phyloP scores from a whole-genome alignment of 2,329 filamentous ascomycete species.

The Ascomycota sp. region DNA sequence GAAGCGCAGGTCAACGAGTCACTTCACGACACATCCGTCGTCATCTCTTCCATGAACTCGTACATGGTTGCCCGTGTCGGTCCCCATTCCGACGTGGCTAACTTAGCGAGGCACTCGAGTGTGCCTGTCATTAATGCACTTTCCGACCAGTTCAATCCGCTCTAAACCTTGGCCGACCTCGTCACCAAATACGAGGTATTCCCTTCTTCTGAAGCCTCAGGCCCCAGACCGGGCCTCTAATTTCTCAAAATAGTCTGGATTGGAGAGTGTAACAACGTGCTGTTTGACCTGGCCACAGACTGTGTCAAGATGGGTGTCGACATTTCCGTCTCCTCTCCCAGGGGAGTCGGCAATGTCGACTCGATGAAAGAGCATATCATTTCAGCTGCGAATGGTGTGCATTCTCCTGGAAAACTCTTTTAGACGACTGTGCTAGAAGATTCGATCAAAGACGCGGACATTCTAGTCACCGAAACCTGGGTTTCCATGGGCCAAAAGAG shows the following conservation, averaged over 20 bases:
- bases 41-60: conserved; percentile 86
- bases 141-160: conserved; percentile 77
- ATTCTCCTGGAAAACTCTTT: conserved; percentile 41
- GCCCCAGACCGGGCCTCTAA: conserved; percentile 41
- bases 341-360: conserved; percentile 62
- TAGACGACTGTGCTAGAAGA: conserved; percentile 72
- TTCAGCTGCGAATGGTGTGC: conserved; percentile 34
- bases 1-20: conserved; percentile 61
- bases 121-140: conserved; percentile 77
- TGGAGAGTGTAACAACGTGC: conserved; percentile 90
- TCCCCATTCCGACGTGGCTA: conserved; percentile 53
- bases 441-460: conserved; percentile 65
- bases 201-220: conserved; percentile 21
- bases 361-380: conserved; percentile 55
- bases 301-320: conserved; percentile 75
- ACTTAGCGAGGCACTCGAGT: conserved; percentile 48
- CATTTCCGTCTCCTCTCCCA: conserved; percentile 69
- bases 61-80: conserved; percentile 66
- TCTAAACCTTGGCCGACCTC: conserved; percentile 89
- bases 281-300: conserved; percentile 80
- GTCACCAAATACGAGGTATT: conserved; percentile 73
- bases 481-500: conserved; percentile 94
- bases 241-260: conserved; percentile 90
- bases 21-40: conserved; percentile 74
- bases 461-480: conserved; percentile 95